phyloP scores from a whole-genome alignment of 2,329 filamentous ascomycete genomes.

The Diaporthe citri region DNA sequence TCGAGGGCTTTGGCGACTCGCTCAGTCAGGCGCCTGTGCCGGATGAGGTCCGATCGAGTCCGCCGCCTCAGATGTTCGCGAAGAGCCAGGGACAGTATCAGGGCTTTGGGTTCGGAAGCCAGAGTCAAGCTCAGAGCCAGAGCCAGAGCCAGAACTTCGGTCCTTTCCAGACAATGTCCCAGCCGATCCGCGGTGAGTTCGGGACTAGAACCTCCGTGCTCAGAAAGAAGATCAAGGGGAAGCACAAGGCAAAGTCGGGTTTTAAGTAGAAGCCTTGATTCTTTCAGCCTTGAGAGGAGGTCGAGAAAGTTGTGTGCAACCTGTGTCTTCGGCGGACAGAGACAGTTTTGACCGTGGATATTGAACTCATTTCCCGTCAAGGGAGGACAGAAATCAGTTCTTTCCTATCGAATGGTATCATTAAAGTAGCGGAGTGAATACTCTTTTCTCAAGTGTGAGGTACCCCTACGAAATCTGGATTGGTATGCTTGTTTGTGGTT shows the following conservation, averaged over 20 bases:
- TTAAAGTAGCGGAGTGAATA: not conserved
- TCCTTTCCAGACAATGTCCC: slow-evolving; percentile 55
- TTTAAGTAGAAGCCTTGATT: slow-evolving; percentile 47
- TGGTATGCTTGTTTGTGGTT: not conserved
- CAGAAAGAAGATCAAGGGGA: slow-evolving; percentile 56
- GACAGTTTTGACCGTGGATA: not conserved
- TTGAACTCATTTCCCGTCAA: not conserved
- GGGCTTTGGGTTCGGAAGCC: slow-evolving; percentile 19
- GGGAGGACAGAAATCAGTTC: not conserved
- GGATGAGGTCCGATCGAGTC: slow-evolving; percentile 30
- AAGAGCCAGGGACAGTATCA: slow-evolving; percentile 28
- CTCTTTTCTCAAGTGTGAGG: not conserved
- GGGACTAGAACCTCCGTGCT: slow-evolving; percentile 55
- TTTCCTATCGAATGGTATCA: not conserved
- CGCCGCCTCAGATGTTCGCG: slow-evolving; percentile 29
- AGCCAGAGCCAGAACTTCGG: slow-evolving; percentile 30
- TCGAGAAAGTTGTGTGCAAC: not conserved
- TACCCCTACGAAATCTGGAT: not conserved
- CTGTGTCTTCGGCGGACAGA: not conserved
- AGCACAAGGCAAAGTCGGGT: slow-evolving; percentile 52
- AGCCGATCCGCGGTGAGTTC: slow-evolving; percentile 60
- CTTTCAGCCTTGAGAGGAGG: not conserved
- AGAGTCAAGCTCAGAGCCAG: slow-evolving; percentile 41
- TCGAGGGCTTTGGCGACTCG: slow-evolving; percentile 42
- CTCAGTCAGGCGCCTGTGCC: slow-evolving; percentile 30